Conservation (phyloP, 2,329 filamentous ascomycete genomes). For the Cladophialophora chaetospira region DNA sequence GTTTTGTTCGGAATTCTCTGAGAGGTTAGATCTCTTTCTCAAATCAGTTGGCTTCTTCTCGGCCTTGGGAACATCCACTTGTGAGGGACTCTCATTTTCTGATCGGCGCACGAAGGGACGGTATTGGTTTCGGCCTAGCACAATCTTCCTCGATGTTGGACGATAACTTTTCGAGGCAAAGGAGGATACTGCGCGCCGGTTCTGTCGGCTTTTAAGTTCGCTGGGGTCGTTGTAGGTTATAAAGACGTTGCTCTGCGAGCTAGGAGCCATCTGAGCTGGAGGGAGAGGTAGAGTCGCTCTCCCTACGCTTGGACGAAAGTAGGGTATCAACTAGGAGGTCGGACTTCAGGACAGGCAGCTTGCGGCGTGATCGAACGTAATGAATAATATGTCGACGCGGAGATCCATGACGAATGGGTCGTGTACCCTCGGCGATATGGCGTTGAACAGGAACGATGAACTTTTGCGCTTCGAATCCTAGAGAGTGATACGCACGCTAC, state of each 20-base stretch:
- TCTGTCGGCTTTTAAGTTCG: constrained; percentile 21
- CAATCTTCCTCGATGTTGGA: constrained; percentile 21
- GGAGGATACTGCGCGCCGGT: constrained; percentile 24
- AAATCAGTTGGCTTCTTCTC: neutral
- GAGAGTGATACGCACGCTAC: no score
- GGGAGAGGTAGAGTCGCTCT: no score
- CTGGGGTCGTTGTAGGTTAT: constrained; percentile 26
- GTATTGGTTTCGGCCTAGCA: constrained; percentile 20
- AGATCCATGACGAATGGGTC: no score
- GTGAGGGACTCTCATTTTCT: neutral
- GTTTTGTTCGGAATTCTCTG: neutral
- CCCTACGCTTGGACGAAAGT: no score
- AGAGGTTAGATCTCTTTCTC: neutral
- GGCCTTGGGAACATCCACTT: neutral
- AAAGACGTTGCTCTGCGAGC: constrained; percentile 16
- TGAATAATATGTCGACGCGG: no score
- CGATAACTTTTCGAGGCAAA: constrained; percentile 27
- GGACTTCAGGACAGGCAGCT: no score
- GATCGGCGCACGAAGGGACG: constrained; percentile 16
- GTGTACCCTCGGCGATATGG: no score
- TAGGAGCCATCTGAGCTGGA: constrained; percentile 10
- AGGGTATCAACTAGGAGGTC: no score
- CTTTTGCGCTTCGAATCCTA: no score
- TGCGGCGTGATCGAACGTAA: no score
- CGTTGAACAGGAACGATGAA: no score